Percentiles rank a stretch among this genome's conserved stretches.
Evolutionary conservation across 2,329 filamentous ascomycete genomes (phyloP).

Genomic region (Stemphylium vesicarium): DNA sequence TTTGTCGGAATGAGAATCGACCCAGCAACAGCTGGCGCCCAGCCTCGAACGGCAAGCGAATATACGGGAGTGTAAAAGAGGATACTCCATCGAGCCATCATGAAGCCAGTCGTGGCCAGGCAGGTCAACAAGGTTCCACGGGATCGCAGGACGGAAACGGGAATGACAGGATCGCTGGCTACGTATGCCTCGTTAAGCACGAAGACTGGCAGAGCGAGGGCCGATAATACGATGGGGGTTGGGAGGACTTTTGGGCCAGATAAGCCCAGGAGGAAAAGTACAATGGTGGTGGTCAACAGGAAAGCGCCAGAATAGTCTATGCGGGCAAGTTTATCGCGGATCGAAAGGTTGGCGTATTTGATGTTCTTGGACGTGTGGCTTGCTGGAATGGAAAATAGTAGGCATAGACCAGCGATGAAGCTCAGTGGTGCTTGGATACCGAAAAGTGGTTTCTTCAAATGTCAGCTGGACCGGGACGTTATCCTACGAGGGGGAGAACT

Average conservation of each 20-base stretch:
- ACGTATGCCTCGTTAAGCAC: slow-evolving; percentile 68
- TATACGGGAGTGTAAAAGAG: slow-evolving; percentile 84
- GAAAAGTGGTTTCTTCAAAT: slow-evolving; percentile 70
- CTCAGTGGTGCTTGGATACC: slow-evolving; percentile 72
- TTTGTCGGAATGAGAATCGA: slow-evolving; percentile 83
- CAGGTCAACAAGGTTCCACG: slow-evolving; percentile 76
- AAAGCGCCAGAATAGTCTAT: slow-evolving; percentile 79
- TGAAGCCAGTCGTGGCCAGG: slow-evolving; percentile 75
- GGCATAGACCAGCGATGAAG: slow-evolving; percentile 64
- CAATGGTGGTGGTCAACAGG: slow-evolving; percentile 61
- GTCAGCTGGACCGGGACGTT: slow-evolving; percentile 5
- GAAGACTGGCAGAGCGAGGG: slow-evolving; percentile 59
- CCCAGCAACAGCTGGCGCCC: slow-evolving; percentile 72
- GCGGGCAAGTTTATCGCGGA: slow-evolving; percentile 62
- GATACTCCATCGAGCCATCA: slow-evolving; percentile 81
- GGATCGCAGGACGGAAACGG: slow-evolving; percentile 71
- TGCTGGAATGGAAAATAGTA: slow-evolving; percentile 70
- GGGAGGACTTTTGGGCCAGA: slow-evolving; percentile 67
- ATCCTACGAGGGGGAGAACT: slow-evolving; percentile 30
- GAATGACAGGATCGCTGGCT: slow-evolving; percentile 75
- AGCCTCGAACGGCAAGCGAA: slow-evolving; percentile 75
- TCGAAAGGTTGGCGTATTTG: slow-evolving; percentile 45
- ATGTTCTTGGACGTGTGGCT: slow-evolving; percentile 47
- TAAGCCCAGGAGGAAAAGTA: slow-evolving; percentile 75
- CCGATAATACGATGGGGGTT: slow-evolving; percentile 66